Evolutionary conservation across 2,329 filamentous ascomycete species (phyloP).

Genomic region (Colletotrichum chrysophilum): DNA sequence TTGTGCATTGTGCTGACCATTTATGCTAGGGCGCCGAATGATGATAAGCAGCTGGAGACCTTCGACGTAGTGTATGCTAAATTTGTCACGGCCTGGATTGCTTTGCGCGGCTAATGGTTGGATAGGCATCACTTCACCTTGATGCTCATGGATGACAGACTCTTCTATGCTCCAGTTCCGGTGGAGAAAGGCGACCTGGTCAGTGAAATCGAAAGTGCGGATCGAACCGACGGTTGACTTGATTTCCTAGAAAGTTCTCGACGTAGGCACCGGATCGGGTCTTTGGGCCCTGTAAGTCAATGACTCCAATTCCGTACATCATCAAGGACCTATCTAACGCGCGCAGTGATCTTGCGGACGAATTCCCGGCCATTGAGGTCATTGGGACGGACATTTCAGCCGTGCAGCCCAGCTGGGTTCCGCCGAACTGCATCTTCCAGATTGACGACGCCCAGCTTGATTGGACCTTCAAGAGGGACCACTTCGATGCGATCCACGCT

Average conservation of each 20-base stretch:
- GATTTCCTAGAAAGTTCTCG: constrained; percentile 34
- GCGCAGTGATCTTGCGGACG: constrained; percentile 51
- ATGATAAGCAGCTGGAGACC: not conserved
- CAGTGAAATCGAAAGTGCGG: no score
- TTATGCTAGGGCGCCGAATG: not conserved
- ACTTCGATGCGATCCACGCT: constrained; percentile 66
- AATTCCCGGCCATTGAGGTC: constrained; percentile 46
- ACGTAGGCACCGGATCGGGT: constrained; percentile 63
- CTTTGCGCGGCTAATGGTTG: not conserved
- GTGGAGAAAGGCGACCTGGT: not conserved
- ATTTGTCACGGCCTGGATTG: not conserved
- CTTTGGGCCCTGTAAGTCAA: constrained; percentile 48
- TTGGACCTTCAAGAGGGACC: constrained; percentile 45
- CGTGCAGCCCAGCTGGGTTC: constrained; percentile 50
- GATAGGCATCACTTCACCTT: not conserved
- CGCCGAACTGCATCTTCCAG: constrained; percentile 41
- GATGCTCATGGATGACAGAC: not conserved
- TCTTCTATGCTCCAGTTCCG: not conserved
- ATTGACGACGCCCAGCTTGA: constrained; percentile 37
- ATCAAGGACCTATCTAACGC: not conserved
- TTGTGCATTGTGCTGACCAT: no score
- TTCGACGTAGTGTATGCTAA: not conserved
- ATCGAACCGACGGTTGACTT: no score
- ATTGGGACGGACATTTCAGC: constrained; percentile 61
- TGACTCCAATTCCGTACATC: no score